Base-by-base conservation (phyloP, 2,329 filamentous ascomycete genomes). In the Neodidymelliopsis sp. region DNA sequence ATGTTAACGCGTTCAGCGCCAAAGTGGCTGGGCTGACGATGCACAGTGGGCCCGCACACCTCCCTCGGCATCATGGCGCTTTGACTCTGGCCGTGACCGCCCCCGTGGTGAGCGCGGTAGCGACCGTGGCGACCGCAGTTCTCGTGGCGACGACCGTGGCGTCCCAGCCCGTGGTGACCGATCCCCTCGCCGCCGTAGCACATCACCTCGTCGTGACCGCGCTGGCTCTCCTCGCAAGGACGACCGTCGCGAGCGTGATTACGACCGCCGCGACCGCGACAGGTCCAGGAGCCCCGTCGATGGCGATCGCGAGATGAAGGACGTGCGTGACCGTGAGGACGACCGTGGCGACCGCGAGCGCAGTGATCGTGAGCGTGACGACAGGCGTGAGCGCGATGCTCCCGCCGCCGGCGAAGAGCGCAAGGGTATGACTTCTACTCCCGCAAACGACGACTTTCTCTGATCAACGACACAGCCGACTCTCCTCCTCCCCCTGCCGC, bases 61-160 rank as follows among this genome's bases (percentile, higher is more conserved):
- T 67, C 94, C 94, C 38, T 97, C 94, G 61, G 94, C 94, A 42
- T 97, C 92, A 22, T 99, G 94, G 94, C 90, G 94, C 55, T 99
- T 99, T 73, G 94, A 97, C 75, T 91, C 91, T 62, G 93, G 92
- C 53, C 65, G 66, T 29, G 65, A 67, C 39, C 62, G 63, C 37
- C 63, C 63, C 35, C 63, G 64, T 49, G 62, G 60, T 29, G 62
- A 62, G 49, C 88, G 86, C 59, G 85, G 88, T 53, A 83, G 85
- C 37, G 60, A 63, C 31, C 60, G 60, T 62, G 85, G 85, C 53
- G 84, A 84, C 50, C 81, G 81, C 58, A 79, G 88, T 62, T 89
- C 87, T 57, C 90, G 91, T 56, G 87, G 91, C 58, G 84, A 83
- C 45, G 84, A 84, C 49, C 81, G 81, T 57, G 79, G 88, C 61